Conservation (phyloP, 2,329 filamentous ascomycete species). For the Colletotrichum sp. region DNA sequence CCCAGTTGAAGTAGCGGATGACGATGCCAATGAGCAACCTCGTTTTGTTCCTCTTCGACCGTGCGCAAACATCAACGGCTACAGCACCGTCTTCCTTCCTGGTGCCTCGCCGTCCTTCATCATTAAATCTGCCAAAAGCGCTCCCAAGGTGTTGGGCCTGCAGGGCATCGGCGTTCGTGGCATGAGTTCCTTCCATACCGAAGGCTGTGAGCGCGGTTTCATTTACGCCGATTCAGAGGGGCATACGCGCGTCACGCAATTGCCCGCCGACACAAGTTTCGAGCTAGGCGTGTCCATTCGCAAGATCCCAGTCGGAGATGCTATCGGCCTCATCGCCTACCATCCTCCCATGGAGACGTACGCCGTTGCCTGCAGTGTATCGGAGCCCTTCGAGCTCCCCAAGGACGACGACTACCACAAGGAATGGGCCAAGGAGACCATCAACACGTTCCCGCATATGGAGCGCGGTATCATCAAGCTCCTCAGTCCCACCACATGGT, state of each 20-base stretch:
- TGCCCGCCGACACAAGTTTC: constrained; percentile 71
- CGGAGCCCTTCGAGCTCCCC: constrained; percentile 79
- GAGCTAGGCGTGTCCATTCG: constrained; percentile 78
- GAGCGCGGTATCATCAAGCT: constrained; percentile 79
- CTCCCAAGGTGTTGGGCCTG: constrained; percentile 76
- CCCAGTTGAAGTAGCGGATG: constrained; percentile 52
- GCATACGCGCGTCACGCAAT: constrained; percentile 74
- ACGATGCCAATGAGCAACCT: constrained; percentile 51
- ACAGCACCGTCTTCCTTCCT: constrained; percentile 82
- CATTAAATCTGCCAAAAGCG: constrained; percentile 78
- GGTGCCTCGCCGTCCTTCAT: constrained; percentile 83
- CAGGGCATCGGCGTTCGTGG: constrained; percentile 71
- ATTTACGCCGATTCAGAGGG: constrained; percentile 78
- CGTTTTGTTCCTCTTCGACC: constrained; percentile 60
- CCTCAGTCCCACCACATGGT: constrained; percentile 78
- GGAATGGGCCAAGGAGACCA: constrained; percentile 79
- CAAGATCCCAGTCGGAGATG: constrained; percentile 72
- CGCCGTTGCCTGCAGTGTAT: constrained; percentile 72
- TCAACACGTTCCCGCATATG: constrained; percentile 66
- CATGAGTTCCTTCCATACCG: constrained; percentile 78
- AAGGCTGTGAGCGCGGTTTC: constrained; percentile 80
- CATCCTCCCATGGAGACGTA: constrained; percentile 79
- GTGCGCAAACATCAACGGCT: constrained; percentile 73
- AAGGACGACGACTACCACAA: constrained; percentile 85
- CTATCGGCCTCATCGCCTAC: constrained; percentile 76